phyloP scores from a whole-genome alignment of 2,329 filamentous ascomycete species.

The Rosellinia necatrix region DNA sequence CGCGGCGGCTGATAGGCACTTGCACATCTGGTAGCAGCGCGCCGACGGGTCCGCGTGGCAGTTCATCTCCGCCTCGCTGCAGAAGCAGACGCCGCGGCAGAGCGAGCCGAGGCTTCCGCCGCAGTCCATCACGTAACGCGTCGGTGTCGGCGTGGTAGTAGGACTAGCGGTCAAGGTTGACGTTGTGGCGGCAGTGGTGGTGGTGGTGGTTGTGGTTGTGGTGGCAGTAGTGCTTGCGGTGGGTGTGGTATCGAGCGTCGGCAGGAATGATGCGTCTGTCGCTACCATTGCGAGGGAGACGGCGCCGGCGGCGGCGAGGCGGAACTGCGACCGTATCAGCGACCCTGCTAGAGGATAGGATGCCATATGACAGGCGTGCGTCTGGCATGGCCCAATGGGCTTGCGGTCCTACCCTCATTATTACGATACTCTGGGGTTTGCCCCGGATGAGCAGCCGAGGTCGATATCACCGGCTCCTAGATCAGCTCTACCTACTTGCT shows the following conservation, averaged over 20 bases:
- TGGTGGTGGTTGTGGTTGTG: not conserved
- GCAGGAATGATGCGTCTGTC: not conserved
- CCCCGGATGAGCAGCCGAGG: not conserved
- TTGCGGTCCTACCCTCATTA: conserved; percentile 9
- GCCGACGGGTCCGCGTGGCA: conserved; percentile 36
- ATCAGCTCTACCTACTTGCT: no score
- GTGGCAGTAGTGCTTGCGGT: not conserved
- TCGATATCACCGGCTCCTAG: no score
- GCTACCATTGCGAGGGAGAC: not conserved
- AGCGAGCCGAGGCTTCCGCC: conserved; percentile 19
- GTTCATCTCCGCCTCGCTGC: conserved; percentile 21
- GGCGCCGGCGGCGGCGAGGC: not conserved
- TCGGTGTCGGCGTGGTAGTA: conserved; percentile 2
- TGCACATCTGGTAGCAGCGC: conserved; percentile 33
- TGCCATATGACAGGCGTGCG: not conserved
- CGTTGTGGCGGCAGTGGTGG: conserved; percentile 1
- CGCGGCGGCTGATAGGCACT: conserved; percentile 12
- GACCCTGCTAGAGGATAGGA: no score
- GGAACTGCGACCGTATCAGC: not conserved
- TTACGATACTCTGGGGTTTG: not conserved
- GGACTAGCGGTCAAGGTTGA: no score
- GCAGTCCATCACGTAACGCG: conserved; percentile 7
- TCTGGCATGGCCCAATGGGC: not conserved
- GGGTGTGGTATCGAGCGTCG: conserved; percentile 3
- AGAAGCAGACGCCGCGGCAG: conserved; percentile 32